Evolutionary conservation across 768 basidiomycete genomes (phyloP), one percentile per base, ranked within the genome.

Genomic region (Kwoniella sp.): DNA sequence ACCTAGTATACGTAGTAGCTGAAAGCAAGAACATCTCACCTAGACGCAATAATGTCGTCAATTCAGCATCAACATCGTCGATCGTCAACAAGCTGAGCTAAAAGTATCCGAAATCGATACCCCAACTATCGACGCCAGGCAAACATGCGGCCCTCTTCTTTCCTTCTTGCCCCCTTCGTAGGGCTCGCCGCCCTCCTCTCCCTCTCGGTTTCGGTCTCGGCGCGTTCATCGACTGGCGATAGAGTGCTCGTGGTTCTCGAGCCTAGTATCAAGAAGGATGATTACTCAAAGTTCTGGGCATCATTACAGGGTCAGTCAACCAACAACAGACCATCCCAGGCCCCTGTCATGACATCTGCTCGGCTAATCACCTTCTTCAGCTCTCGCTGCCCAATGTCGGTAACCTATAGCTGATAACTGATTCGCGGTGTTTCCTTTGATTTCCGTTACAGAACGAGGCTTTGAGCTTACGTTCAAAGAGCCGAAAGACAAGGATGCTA

Each of bases 381-480:
- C 13, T 33, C 33, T 33, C 33, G 33, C 33, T 33, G n/a, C n/a
- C n/a, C n/a, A n/a, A n/a, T n/a, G n/a, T n/a, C n/a, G n/a, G n/a
- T n/a, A n/a, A n/a, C n/a, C n/a, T n/a, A n/a, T n/a, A n/a, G n/a
- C n/a, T n/a, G n/a, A n/a, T n/a, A n/a, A n/a, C n/a, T n/a, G n/a
- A n/a, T n/a, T n/a, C n/a, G n/a, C n/a, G n/a, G n/a, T n/a, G n/a
- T n/a, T n/a, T 13, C 33, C 33, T 33, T 13, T 33, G 5, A 6
- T 33, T 33, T 5, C 33, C 33, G 33, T 33, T n/a, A 12, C 72
- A 94, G 91, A 86, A 52, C 83, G 87, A 65, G 95, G 95, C 9
- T 96, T 90, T 80, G 83, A 90, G 55, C 82, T 97, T 50, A 92
- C 90, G 0, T 92, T 94, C 83, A 88, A 93, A 56, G 83, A 85